phyloP scores from a whole-genome alignment of 2,329 filamentous ascomycete genomes.

The Calonectria crousiana region DNA sequence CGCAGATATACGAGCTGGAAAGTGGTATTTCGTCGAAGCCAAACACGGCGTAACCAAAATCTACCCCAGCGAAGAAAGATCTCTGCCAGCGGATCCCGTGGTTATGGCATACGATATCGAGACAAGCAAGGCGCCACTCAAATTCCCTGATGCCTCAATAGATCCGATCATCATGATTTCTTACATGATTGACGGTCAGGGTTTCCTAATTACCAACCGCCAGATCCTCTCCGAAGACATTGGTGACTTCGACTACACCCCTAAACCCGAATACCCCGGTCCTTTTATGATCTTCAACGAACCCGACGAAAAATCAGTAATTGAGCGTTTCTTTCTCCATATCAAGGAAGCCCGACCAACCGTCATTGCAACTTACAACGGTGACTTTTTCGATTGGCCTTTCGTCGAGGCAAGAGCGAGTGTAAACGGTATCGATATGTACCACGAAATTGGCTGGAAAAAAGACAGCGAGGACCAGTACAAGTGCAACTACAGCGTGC shows the following conservation, averaged over 20 bases:
- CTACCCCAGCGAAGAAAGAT: constrained; percentile 85
- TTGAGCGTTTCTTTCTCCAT: constrained; percentile 95
- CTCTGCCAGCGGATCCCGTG: constrained; percentile 94
- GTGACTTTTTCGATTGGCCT: constrained; percentile 99
- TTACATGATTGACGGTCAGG: constrained; percentile 99
- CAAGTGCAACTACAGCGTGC: constrained; percentile 94
- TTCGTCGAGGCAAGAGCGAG: constrained; percentile 95
- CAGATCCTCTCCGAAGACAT: constrained; percentile 99
- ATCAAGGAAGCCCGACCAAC: constrained; percentile 95
- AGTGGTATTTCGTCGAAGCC: constrained; percentile 96
- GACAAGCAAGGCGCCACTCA: constrained; percentile 93
- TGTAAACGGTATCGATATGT: constrained; percentile 98
- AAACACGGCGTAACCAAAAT: constrained; percentile 92
- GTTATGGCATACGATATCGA: constrained; percentile 99
- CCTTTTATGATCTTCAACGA: constrained; percentile 99
- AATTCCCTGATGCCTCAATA: constrained; percentile 94
- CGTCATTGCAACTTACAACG: constrained; percentile 99
- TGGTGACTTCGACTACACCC: constrained; percentile 97
- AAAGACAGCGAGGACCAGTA: constrained; percentile 97
- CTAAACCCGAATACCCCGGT: constrained; percentile 94
- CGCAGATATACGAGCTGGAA: constrained; percentile 91
- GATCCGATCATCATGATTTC: constrained; percentile 99
- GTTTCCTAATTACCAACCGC: constrained; percentile 96
- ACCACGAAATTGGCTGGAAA: constrained; percentile 95
- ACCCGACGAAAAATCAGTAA: constrained; percentile 85